Evolutionary conservation across 495 filamentous ascomycete species (phyloP), one percentile per base, ranked within the genome.

Genomic region (Xylaria flabelliformis): DNA sequence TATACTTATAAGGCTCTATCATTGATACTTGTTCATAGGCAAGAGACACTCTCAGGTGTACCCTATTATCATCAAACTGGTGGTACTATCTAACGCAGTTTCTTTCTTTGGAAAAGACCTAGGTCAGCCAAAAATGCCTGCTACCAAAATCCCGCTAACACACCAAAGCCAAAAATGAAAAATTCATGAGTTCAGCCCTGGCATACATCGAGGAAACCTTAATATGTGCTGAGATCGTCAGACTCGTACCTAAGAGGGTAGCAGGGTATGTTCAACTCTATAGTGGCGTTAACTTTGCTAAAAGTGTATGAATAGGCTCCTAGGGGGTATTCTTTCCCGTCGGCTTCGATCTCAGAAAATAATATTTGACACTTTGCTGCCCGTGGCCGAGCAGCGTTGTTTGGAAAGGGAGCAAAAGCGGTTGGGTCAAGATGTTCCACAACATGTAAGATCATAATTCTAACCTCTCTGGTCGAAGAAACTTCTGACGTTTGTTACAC

Each of bases 361-460:
- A 4, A 42, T 67, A 6, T 67, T 39, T 32, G 64, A 67, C 8
- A 19, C 24, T 1, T 56, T 67, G 21, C 5, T 53, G 1, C 64
- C 46, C 1, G n/a, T 67, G 10, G 64, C 51, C 6, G 32, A 42
- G 46, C 26, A 67, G 24, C 24, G 64, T 3, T 67, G 46, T 19
- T 4, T 0, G 1, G 64, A 67, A 41, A 53, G 48, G 13, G 5
- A n/a, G 19, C 15, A 9, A 67, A 24, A 26, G n/a, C n/a, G n/a
- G n/a, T 19, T 67, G 1, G 64, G 64, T 4, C 64, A 67, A 13
- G 2, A 8, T 17, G 64, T 67, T 3, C 64, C 46, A 17, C 6
- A 55, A 10, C 74, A 79, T 62, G 75, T 77, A 71, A 46, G n/a
- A n/a, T n/a, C n/a, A n/a, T n/a, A n/a, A n/a, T n/a, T n/a, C 32